A percentile compares a stretch with the other conserved stretches of the same genome.
These are phyloP conservation scores for Physcia stellaris DNA, from an alignment of 495 filamentous ascomycete species.

Conservation along the genomic window DNA sequence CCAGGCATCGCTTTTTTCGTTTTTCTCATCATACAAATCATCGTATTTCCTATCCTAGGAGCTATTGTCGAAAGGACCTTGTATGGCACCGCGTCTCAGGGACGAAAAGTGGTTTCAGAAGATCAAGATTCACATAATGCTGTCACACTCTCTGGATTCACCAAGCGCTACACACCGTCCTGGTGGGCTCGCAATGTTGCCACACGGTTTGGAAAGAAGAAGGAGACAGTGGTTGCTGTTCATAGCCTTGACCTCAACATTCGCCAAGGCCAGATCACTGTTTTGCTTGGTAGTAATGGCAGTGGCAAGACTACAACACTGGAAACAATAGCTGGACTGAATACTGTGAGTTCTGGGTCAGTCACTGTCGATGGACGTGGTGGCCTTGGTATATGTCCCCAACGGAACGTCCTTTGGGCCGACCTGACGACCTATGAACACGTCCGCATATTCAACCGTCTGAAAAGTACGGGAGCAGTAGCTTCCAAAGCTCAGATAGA, in stretches of 20 bases:
- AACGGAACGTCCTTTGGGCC: slow-evolving; percentile 85
- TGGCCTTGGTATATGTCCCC: slow-evolving; percentile 74
- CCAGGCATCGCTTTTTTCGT: slow-evolving; percentile 55
- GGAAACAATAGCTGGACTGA: slow-evolving; percentile 69
- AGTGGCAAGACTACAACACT: slow-evolving; percentile 80
- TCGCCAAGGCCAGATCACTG: slow-evolving; percentile 62
- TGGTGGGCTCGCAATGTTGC: slow-evolving; percentile 36
- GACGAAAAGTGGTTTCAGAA: slow-evolving; percentile 36
- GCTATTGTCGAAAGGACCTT: slow-evolving; percentile 58
- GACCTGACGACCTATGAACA: slow-evolving; percentile 72
- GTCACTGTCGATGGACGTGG: slow-evolving; percentile 61
- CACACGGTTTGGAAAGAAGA: slow-evolving; percentile 36
- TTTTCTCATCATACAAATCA: slow-evolving; percentile 56
- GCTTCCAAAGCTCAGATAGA: slow-evolving; percentile 41
- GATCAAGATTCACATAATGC: slow-evolving; percentile 25
- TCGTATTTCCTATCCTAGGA: slow-evolving; percentile 57
- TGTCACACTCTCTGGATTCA: slow-evolving; percentile 52
- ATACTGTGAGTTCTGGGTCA: slow-evolving; percentile 51
- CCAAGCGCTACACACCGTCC: slow-evolving; percentile 58
- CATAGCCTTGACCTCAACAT: slow-evolving; percentile 50
- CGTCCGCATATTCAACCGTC: slow-evolving; percentile 58
- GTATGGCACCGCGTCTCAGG: slow-evolving; percentile 57
- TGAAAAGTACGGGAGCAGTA: slow-evolving; percentile 46
- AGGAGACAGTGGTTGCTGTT: slow-evolving; percentile 58
- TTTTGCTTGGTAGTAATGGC: slow-evolving; percentile 75